Percentiles rank a stretch among this genome's conserved stretches.
Evolutionary conservation across 176 grass and related monocot species (phyloP).

Genomic region (Thinopyrum elongatum): DNA sequence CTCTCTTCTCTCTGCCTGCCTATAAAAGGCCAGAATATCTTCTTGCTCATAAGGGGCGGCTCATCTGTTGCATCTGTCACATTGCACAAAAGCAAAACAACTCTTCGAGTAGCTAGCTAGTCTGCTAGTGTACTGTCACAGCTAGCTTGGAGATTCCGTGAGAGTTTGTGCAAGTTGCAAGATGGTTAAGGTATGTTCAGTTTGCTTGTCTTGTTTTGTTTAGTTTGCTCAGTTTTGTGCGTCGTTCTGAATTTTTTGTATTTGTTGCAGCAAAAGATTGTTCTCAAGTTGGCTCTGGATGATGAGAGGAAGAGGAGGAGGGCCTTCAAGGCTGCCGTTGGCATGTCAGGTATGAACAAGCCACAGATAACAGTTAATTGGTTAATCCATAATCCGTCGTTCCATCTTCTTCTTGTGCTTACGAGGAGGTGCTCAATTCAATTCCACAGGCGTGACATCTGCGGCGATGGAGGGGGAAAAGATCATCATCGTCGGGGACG

Average conservation of each 20-base stretch:
- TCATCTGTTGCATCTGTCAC: slow-evolving; percentile 4
- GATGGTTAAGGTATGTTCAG: slow-evolving; percentile 45
- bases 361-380: no score
- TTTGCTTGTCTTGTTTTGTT: not conserved
- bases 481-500: slow-evolving; percentile 49
- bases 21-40: slow-evolving; percentile 32
- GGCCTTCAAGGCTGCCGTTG: slow-evolving; percentile 73
- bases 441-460: slow-evolving; percentile 43
- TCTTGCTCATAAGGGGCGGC: not conserved
- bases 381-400: no score
- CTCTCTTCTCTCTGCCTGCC: not conserved
- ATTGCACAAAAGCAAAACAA: not conserved
- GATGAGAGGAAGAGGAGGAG: slow-evolving; percentile 55
- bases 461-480: slow-evolving; percentile 49
- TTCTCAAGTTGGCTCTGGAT: slow-evolving; percentile 58
- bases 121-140: not conserved
- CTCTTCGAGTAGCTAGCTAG: not conserved
- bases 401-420: no score
- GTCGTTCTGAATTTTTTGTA: not conserved
- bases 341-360: slow-evolving; percentile 20
- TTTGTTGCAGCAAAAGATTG: slow-evolving; percentile 72
- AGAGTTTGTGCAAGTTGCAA: not conserved
- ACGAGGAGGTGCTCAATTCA: no score
- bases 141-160: not conserved
- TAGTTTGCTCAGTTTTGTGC: not conserved